These are phyloP conservation scores for Lonicera japonica DNA, from an alignment of 129 eudicot genomes.

Conservation along the genomic window DNA sequence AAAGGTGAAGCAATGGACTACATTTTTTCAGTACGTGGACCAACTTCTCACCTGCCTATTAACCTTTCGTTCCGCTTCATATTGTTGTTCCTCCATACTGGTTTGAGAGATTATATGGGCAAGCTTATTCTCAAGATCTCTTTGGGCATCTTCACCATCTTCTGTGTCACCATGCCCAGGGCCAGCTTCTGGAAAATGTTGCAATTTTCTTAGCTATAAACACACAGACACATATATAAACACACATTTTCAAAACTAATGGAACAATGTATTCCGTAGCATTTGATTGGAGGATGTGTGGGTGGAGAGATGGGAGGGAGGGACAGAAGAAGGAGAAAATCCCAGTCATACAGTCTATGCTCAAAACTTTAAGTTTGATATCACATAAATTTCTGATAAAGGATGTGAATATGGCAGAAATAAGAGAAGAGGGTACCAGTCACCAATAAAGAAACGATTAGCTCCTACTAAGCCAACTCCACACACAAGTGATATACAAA, in stretches of 20 bases:
- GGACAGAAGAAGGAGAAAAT: neutral
- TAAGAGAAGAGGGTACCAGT: neutral
- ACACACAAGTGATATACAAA: neutral
- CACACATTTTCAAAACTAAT: neutral
- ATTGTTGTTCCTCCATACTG: slow-evolving; percentile 34
- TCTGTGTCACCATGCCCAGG: slow-evolving; percentile 9
- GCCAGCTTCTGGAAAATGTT: slow-evolving; percentile 19
- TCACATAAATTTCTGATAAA: neutral
- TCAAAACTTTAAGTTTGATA: neutral
- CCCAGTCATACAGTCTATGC: neutral
- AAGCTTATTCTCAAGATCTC: slow-evolving; percentile 41
- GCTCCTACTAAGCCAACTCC: neutral
- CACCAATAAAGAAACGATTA: neutral
- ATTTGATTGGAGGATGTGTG: neutral
- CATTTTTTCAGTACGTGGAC: slow-evolving; percentile 2
- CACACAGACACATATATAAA: neutral
- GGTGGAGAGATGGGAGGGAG: neutral
- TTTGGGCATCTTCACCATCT: slow-evolving; percentile 36
- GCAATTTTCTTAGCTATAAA: neutral
- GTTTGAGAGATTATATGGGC: slow-evolving; percentile 45
- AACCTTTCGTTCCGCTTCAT: slow-evolving; percentile 35
- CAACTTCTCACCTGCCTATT: slow-evolving; percentile 39
- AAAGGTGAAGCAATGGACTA: neutral
- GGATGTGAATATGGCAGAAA: neutral
- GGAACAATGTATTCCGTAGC: neutral